Conservation (phyloP, 169 alveolate genomes). For the Plasmodium vivax region DNA sequence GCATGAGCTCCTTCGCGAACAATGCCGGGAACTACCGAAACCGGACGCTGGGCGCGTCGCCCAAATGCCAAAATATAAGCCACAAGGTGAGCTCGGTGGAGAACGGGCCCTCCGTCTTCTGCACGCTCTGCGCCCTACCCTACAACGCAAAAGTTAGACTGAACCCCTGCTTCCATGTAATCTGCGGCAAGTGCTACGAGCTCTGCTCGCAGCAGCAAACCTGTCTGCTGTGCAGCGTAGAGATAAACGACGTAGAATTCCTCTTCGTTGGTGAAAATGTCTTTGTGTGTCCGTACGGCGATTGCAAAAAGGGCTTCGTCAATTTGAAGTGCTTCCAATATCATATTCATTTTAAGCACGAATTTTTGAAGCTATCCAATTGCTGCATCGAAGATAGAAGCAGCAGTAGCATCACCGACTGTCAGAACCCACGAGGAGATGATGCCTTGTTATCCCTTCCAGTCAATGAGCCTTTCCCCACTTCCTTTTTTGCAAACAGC, state of each 20-base stretch:
- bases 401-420: neutral
- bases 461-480: neutral
- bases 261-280: conserved; percentile 25
- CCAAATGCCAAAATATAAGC: conserved; percentile 28
- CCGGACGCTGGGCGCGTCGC: conserved; percentile 4
- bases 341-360: conserved; percentile 48
- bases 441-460: neutral
- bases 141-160: conserved; percentile 25
- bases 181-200: conserved; percentile 42
- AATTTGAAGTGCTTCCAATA: conserved; percentile 31
- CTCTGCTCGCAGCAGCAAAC: conserved; percentile 13
- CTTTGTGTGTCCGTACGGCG: conserved; percentile 38
- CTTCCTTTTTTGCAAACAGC: neutral
- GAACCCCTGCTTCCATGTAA: conserved; percentile 49
- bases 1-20: conserved; percentile 5
- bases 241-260: conserved; percentile 42
- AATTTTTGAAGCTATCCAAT: conserved; percentile 15
- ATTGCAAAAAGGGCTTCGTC: conserved; percentile 44
- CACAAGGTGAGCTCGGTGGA: conserved; percentile 1
- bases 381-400: neutral
- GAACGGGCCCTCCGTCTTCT: conserved; percentile 1
- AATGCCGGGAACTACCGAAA: conserved; percentile 22
- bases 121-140: conserved; percentile 33
- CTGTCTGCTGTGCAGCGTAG: conserved; percentile 14
- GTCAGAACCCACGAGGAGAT: neutral